Percentiles rank a stretch among this genome's conserved stretches.
These are phyloP conservation scores for Aegilops longissima DNA, from an alignment of 176 grass and related monocot genomes.

Conservation along the genomic window DNA sequence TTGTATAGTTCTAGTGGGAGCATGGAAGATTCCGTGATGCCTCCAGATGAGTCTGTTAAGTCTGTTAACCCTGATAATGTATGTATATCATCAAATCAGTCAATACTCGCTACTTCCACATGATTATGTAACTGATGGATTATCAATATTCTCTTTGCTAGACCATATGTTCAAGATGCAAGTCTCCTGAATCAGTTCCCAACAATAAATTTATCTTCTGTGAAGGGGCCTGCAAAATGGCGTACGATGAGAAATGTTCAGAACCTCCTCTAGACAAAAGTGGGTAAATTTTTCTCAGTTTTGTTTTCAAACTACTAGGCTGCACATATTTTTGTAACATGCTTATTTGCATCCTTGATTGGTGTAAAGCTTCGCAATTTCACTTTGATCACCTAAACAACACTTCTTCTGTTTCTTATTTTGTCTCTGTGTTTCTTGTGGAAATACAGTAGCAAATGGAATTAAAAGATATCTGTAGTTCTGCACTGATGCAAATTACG, in stretches of 20 bases:
- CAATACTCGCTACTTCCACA: slow-evolving; percentile 10
- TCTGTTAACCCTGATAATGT: slow-evolving; percentile 50
- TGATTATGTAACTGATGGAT: slow-evolving; percentile 34
- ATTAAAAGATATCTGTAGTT: slow-evolving; percentile 14
- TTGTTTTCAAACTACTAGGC: slow-evolving; percentile 14
- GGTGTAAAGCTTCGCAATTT: slow-evolving; percentile 2
- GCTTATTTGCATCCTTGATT: not conserved
- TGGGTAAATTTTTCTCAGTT: slow-evolving; percentile 42
- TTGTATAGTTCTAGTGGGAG: slow-evolving; percentile 55
- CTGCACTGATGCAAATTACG: not conserved
- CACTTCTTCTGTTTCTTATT: not conserved
- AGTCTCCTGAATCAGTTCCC: slow-evolving; percentile 60
- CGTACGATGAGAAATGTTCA: slow-evolving; percentile 74
- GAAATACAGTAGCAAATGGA: not conserved
- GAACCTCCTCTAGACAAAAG: slow-evolving; percentile 63
- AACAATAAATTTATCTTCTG: slow-evolving; percentile 64
- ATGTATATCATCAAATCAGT: slow-evolving; percentile 36
- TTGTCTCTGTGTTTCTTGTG: not conserved
- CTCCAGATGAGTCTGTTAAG: slow-evolving; percentile 39
- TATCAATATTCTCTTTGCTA: slow-evolving; percentile 41
- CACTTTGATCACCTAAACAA: slow-evolving; percentile 13
- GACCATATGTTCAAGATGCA: slow-evolving; percentile 64
- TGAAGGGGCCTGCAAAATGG: slow-evolving; percentile 66
- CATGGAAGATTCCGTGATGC: slow-evolving; percentile 41
- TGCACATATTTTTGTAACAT: slow-evolving; percentile 5